Conservation (phyloP, 352 stramenopile genomes). For the Globisporangium cylindrosporum region DNA sequence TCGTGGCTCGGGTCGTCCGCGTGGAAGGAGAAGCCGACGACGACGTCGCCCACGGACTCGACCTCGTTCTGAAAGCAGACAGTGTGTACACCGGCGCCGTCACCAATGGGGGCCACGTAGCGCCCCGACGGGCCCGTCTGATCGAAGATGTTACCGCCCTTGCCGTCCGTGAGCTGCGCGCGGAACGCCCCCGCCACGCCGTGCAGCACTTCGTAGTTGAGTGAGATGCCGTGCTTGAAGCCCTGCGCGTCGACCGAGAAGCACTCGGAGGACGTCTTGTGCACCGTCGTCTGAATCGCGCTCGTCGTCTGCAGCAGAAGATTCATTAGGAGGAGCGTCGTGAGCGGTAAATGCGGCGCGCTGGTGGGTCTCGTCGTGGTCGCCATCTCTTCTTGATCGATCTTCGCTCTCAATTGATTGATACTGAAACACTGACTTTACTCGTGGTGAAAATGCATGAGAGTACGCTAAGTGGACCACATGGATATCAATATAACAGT, state of each 20-base stretch:
- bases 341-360: neutral
- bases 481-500: neutral
- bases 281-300: slow-evolving; percentile 53
- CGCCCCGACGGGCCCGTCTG: slow-evolving; percentile 51
- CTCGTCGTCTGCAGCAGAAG: slow-evolving; percentile 10
- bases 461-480: neutral
- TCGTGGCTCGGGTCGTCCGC: slow-evolving; percentile 81
- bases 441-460: neutral
- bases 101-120: slow-evolving; percentile 53
- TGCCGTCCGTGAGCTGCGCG: slow-evolving; percentile 61
- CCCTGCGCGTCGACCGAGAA: slow-evolving; percentile 67
- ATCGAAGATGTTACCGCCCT: slow-evolving; percentile 52
- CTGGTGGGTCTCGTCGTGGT: neutral
- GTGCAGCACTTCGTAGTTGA: slow-evolving; percentile 82
- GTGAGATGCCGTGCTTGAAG: slow-evolving; percentile 82
- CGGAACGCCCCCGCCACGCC: slow-evolving; percentile 72
- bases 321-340: slow-evolving; percentile 21
- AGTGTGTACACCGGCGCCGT: slow-evolving; percentile 50
- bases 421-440: neutral
- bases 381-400: slow-evolving; percentile 1
- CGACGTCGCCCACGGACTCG: slow-evolving; percentile 56
- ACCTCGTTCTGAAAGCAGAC: slow-evolving; percentile 77
- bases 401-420: neutral
- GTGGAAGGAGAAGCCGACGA: slow-evolving; percentile 86
- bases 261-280: slow-evolving; percentile 47